Evolutionary conservation across 306 rosid genomes (phyloP).

Genomic region (Malus fusca): DNA sequence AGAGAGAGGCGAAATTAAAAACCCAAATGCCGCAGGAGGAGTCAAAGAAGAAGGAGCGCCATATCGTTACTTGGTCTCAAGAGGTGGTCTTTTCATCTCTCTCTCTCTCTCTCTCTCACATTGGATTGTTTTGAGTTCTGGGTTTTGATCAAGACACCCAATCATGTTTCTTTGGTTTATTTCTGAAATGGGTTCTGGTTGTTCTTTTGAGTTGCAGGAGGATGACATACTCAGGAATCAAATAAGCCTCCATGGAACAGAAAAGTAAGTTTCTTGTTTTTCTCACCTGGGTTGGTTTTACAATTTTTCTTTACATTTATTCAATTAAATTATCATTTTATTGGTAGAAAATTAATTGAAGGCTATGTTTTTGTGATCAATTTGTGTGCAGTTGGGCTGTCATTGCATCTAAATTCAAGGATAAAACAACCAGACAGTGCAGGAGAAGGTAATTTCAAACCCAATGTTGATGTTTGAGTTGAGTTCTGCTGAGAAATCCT

Average conservation of each 20-base stretch:
- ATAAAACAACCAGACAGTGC: constrained; percentile 98
- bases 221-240: constrained; percentile 89
- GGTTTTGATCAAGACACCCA: background rate
- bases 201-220: constrained; percentile 57
- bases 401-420: constrained; percentile 94
- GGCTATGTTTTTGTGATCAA: constrained; percentile 14
- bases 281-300: background rate
- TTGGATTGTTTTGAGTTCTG: background rate
- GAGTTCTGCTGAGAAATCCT: background rate
- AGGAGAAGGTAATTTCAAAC: constrained; percentile 76
- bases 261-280: constrained; percentile 49
- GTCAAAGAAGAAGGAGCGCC: constrained; percentile 99
- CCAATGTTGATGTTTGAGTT: constrained; percentile 23
- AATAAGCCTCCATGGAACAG: constrained; percentile 80
- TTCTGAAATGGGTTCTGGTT: constrained; percentile 27
- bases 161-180: background rate
- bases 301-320: background rate
- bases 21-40: constrained; percentile 60
- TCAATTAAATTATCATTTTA: constrained; percentile 1
- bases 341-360: constrained; percentile 11
- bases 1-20: constrained; percentile 10
- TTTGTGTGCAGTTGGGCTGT: constrained; percentile 69
- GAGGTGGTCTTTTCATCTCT: constrained; percentile 42
- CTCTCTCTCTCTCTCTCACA: background rate
- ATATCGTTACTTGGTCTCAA: constrained; percentile 92